These are phyloP conservation scores for Solanum sitiens DNA, from an alignment of 257 asterid species.

Conservation along the genomic window DNA sequence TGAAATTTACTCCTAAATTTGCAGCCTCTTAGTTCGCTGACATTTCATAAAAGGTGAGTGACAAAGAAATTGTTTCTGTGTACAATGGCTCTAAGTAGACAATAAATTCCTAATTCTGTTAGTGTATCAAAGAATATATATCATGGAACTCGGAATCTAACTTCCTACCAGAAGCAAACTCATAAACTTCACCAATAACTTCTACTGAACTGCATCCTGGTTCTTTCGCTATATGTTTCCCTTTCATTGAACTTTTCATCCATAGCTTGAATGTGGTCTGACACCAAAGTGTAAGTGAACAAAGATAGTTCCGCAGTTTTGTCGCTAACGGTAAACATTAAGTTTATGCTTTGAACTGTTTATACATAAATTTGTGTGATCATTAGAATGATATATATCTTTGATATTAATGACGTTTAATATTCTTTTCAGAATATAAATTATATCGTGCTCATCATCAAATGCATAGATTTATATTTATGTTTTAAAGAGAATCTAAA, in stretches of 20 bases:
- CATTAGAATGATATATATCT: too few species aligned
- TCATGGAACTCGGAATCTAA: slow-evolving; percentile 13
- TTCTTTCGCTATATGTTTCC: slow-evolving; percentile 26
- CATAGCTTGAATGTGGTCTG: slow-evolving; percentile 14
- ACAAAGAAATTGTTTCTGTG: not conserved
- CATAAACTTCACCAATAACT: slow-evolving; percentile 62
- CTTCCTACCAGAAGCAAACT: slow-evolving; percentile 41
- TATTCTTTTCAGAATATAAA: too few species aligned
- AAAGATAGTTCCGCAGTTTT: too few species aligned
- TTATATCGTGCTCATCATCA: too few species aligned
- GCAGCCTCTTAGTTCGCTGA: too few species aligned
- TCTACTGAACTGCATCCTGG: slow-evolving; percentile 63
- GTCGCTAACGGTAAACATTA: too few species aligned
- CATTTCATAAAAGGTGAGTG: not conserved
- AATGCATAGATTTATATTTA: too few species aligned
- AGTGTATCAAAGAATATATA: slow-evolving; percentile 1
- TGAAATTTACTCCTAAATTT: not conserved
- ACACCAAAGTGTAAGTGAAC: too few species aligned
- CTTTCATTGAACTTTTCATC: slow-evolving; percentile 45
- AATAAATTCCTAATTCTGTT: not conserved
- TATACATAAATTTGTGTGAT: too few species aligned
- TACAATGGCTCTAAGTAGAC: not conserved
- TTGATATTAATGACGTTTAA: too few species aligned
- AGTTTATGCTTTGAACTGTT: too few species aligned
- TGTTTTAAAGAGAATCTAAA: too few species aligned